Base-by-base conservation (phyloP, 169 alveolate genomes). In the Cryptosporidium tyzzeri region DNA sequence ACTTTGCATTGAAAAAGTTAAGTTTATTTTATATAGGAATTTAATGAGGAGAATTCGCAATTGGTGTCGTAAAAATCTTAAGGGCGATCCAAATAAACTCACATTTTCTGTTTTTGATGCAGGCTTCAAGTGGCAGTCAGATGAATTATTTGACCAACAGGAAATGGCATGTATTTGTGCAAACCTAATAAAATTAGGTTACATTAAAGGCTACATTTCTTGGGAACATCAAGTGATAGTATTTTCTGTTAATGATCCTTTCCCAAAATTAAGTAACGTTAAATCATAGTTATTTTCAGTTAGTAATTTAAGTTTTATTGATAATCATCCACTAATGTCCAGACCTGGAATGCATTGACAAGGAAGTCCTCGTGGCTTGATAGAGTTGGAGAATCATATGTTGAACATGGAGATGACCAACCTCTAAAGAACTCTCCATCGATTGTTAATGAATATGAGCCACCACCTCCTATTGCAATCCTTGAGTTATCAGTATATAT, bases 91-190 rank as follows among this genome's bases (percentile, higher is more conserved):
- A 35, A 80, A 80, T 41, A 80, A 80, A 53, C 73, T 80, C 21
- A 18, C 89, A 10, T 80, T 80, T 80, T 80, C 89, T 33, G 65
- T 50, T 23, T 80, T 80, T 26, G 80, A 80, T 37, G 89, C 74
- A 33, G 89, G 89, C n/a, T 80, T 80, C 68, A 80, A 62, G 45
- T 80, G 89, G 89, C 89, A 80, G 62, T 62, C 89, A 61, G 89
- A 80, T 65, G 89, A 80, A 41, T 41, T 80, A 37, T 80, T 80
- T 80, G 89, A 80, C 53, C 89, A 80, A 65, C 89, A 91, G 44
- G 92, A 93, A 94, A 94, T 94, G 96, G 92, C 95, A 55, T 94
- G 97, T 86, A 94, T 94, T 62, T 94, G 95, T 68, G 96, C 96
- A 58, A 94, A 94, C 91, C 86, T 94, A 44, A 94, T 94, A 39